phyloP scores from a whole-genome alignment of 495 filamentous ascomycete genomes.

The Rusavskia elegans region DNA sequence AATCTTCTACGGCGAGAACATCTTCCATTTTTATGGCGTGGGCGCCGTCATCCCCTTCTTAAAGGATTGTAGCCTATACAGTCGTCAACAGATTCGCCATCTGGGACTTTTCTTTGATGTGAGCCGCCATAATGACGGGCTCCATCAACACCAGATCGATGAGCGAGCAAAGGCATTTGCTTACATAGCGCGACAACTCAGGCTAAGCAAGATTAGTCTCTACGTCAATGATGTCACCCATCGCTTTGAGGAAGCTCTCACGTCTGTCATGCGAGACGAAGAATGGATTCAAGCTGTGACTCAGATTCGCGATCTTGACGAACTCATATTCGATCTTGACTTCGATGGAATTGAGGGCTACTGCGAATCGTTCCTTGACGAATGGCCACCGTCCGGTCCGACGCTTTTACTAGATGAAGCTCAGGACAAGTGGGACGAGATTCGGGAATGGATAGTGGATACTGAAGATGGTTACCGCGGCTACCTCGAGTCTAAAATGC shows the following conservation, averaged over 20 bases:
- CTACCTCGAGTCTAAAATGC: not conserved
- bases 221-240: not conserved
- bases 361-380: not conserved
- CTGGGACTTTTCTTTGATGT: not conserved
- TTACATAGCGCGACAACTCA: not conserved
- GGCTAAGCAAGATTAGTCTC: not conserved
- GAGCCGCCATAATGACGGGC: not conserved
- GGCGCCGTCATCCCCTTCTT: not conserved
- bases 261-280: not conserved
- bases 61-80: not conserved
- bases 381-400: too few species aligned
- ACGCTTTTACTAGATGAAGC: not conserved
- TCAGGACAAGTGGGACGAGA: not conserved
- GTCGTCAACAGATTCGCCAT: not conserved
- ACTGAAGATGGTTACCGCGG: not conserved
- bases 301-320: not conserved
- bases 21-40: not conserved
- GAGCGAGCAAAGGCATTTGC: not conserved
- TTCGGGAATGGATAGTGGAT: not conserved
- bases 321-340: not conserved
- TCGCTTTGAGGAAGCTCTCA: too few species aligned
- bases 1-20: slow-evolving; percentile 3
- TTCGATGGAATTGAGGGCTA: not conserved
- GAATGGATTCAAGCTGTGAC: not conserved
- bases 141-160: not conserved